Base-by-base conservation (phyloP, 1,284 basidiomycete species). In the Butyriboletus appendiculatus region DNA sequence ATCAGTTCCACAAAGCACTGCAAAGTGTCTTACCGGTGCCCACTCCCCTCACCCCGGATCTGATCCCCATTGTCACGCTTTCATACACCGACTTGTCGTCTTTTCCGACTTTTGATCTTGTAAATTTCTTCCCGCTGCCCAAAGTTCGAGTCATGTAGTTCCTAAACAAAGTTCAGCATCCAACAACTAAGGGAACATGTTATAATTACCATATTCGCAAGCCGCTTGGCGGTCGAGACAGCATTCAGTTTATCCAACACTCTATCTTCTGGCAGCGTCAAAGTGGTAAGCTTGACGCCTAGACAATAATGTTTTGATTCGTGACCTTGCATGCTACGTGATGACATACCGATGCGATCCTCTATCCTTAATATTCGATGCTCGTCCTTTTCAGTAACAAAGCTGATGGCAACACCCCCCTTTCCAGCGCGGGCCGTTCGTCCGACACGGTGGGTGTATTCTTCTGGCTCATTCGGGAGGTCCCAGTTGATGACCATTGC, bases 401-500 rank as follows among this genome's bases (percentile, higher is more conserved):
- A 92, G 62, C 94, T 98, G 42, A 99, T 81, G 0, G 94, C 94
- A 52, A 94, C 79, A 68, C 97, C 97, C 5, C 85, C 87, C 64
- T 86, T 82, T 6, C 96, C 96, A n/a, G 90, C 92, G 66, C 97
- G 88, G 32, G 96, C 97, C 14, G 97, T 99, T 64, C 97, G 78
- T 38, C 90, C 89, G 12, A 90, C 89, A n/a, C 88, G 80, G 71
- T 92, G 89, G 12, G 86, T 90, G 67, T 91, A 89, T 70, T 90
- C 85, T 71, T 90, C 81, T 7, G 88, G 79, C 65, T 88, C 85
- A 20, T 76, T 75, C 48, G 97, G 90, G 62, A 99, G 72, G 71
- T 99, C 97, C 94, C 95, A 99, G 64, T 99, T 99, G 57, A 97
- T 80, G 35, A 98, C 94, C 75, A 97, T 85, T 20, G 92, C 93